Evolutionary conservation across 176 grass and related monocot species (phyloP).

Genomic region (Oryza brachyantha): DNA sequence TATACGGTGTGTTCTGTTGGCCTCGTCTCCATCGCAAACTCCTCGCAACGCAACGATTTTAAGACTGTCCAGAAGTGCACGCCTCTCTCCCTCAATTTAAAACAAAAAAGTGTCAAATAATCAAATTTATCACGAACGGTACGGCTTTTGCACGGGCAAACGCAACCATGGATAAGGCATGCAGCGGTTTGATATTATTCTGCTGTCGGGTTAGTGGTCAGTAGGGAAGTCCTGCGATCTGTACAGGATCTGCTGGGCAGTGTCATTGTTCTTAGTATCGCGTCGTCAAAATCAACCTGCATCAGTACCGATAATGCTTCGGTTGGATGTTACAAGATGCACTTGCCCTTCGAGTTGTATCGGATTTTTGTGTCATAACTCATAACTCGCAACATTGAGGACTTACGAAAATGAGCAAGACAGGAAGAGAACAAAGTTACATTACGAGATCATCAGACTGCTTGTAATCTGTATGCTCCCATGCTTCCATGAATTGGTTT

Average conservation of each 20-base stretch:
- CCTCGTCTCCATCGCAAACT: not conserved
- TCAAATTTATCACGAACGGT: not conserved
- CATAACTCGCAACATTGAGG: not conserved
- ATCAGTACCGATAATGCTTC: not conserved
- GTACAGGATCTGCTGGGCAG: not conserved
- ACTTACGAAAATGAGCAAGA: not conserved
- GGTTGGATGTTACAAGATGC: not conserved
- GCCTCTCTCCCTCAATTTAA: not conserved
- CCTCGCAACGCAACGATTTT: not conserved
- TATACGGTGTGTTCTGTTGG: not conserved
- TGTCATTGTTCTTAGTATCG: not conserved
- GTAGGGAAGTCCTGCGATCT: not conserved
- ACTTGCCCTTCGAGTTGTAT: not conserved
- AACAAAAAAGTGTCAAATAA: too few relatives aligned
- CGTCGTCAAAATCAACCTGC: not conserved
- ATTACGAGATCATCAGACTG: not conserved
- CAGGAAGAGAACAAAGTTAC: not conserved
- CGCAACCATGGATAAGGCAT: not conserved
- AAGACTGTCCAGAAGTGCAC: not conserved
- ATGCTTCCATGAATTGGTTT: not conserved
- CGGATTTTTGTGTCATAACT: not conserved
- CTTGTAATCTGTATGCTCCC: too few relatives aligned
- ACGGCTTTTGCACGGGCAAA: not conserved
- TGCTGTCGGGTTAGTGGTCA: not conserved
- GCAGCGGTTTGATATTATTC: not conserved